Percentiles rank a stretch among this genome's conserved stretches.
phyloP scores from a whole-genome alignment of 495 filamentous ascomycete genomes.

The Parathielavia hyrcaniae region DNA sequence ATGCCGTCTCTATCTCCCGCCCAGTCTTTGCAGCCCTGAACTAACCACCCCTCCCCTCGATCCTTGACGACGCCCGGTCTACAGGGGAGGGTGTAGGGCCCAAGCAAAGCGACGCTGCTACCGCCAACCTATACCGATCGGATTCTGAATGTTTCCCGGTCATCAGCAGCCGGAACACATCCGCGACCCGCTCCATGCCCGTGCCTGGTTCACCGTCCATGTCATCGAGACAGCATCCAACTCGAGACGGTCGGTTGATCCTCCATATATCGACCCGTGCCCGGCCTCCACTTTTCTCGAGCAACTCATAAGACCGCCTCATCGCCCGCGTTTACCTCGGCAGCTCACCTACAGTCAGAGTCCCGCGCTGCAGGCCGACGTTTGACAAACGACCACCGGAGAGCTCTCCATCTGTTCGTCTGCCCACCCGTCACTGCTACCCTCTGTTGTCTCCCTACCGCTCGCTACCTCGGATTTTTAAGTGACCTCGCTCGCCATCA shows the following conservation, averaged over 20 bases:
- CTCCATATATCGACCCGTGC: conserved; percentile 4
- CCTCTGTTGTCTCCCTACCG: conserved; percentile 2
- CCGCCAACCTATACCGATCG: conserved; percentile 22
- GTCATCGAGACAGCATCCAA: conserved; percentile 4
- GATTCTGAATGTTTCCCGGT: conserved; percentile 17
- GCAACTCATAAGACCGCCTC: conserved; percentile 22
- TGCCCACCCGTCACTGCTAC: background rate
- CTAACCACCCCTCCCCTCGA: conserved; percentile 1
- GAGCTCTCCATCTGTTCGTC: conserved; percentile 13
- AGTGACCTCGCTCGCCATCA: conserved; percentile 6
- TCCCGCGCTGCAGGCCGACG: conserved; percentile 22
- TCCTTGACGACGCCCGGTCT: conserved; percentile 2
- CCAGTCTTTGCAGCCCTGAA: conserved; percentile 2
- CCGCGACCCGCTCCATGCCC: conserved; percentile 16
- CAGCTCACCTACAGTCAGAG: conserved; percentile 24
- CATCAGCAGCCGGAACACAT: conserved; percentile 28
- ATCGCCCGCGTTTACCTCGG: conserved; percentile 26
- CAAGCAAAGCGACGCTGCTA: conserved; percentile 11
- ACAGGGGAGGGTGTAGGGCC: conserved; percentile 9
- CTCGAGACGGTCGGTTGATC: conserved; percentile 11
- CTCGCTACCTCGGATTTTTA: conserved; percentile 3
- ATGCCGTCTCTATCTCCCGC: conserved; percentile 7
- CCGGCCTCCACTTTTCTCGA: conserved; percentile 18
- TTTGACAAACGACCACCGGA: conserved; percentile 25
- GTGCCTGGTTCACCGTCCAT: conserved; percentile 18